Evolutionary conservation across 441 rosid species (phyloP).

Genomic region (Adansonia madagascariensis): DNA sequence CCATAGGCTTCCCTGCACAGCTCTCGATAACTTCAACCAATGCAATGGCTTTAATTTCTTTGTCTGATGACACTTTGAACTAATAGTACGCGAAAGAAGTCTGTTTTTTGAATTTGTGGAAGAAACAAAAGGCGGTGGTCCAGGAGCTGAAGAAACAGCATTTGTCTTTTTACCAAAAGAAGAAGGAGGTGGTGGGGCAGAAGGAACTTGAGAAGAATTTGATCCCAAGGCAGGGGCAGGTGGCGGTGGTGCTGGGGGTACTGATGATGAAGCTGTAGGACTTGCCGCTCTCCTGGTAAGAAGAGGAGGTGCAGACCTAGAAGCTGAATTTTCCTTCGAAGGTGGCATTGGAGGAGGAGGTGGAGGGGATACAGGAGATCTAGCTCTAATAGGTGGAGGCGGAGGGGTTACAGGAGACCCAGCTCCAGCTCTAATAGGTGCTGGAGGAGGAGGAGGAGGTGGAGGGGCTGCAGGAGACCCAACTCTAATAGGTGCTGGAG

Average conservation of each 20-base stretch:
- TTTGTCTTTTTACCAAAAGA: conserved; percentile 38
- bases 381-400: conserved; percentile 25
- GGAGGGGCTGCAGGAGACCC: conserved; percentile 38
- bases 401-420: conserved; percentile 26
- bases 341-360: conserved; percentile 42
- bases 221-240: conserved; percentile 44
- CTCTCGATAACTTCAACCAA: conserved; percentile 95
- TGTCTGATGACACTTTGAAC: conserved; percentile 53
- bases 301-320: conserved; percentile 35
- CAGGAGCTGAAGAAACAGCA: conserved; percentile 52
- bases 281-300: conserved; percentile 31
- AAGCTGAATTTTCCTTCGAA: conserved; percentile 32
- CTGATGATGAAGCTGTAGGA: conserved; percentile 34
- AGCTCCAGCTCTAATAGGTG: conserved; percentile 11
- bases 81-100: conserved; percentile 58
- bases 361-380: conserved; percentile 29
- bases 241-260: conserved; percentile 45
- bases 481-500: background rate
- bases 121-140: conserved; percentile 57
- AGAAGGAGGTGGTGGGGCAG: conserved; percentile 59
- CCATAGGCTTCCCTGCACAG: conserved; percentile 96
- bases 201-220: conserved; percentile 46
- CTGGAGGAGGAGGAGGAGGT: conserved; percentile 25
- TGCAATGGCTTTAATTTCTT: conserved; percentile 93
- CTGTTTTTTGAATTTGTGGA: conserved; percentile 58